Base-by-base conservation (phyloP, 192 early-diverging fungal genomes). In the Coemansia sp. region DNA sequence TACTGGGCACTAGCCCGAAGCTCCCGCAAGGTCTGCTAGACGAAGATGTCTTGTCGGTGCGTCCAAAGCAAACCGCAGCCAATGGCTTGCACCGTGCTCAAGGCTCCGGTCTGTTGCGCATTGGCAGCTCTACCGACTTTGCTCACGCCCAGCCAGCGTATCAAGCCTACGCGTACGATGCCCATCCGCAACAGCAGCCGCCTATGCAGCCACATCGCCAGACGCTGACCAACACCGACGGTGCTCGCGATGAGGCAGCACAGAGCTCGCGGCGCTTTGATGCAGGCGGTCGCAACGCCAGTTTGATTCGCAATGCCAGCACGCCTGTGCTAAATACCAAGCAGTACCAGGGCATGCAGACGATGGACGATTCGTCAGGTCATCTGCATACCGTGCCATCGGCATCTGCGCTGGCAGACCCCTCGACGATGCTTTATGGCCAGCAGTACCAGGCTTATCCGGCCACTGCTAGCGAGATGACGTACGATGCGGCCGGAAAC, bases 291-390 rank as follows among this genome's bases (percentile, higher is more conserved):
- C 77, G 77, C 51, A 62, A 48, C 23, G 62, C 64, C 21, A 64
- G 54, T 12, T 65, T 79, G 12, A 71, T 79, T 42, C 71, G 77
- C 50, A 79, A 79, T 31, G 60, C 77, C 34, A 74, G 71, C 36
- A 79, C 77, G 21, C 77, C 77, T 2, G 71, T 71, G 40, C 71
- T 79, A n/a, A 71, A 70, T 44, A 58, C 77, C 53, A 79, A 74
- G 56, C 77, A 79, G 61, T 74, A 79, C 56, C 71, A 73, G 23
- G 62, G 54, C 7, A 36, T 70, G 63, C 77, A 70, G 50, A 59
- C 46, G 10, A 18, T 42, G 7, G 77, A 74, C 38, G 64, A 71
- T 31, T n/a, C 59, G 8, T 11, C 58, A 3, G 51, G 51, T 14
- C 51, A 53, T 6, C 17, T 53, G 24, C 68, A 23, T 51, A 42